These are phyloP conservation scores for Ottelia alismoides DNA, from an alignment of 106 monocot genomes.

Conservation along the genomic window DNA sequence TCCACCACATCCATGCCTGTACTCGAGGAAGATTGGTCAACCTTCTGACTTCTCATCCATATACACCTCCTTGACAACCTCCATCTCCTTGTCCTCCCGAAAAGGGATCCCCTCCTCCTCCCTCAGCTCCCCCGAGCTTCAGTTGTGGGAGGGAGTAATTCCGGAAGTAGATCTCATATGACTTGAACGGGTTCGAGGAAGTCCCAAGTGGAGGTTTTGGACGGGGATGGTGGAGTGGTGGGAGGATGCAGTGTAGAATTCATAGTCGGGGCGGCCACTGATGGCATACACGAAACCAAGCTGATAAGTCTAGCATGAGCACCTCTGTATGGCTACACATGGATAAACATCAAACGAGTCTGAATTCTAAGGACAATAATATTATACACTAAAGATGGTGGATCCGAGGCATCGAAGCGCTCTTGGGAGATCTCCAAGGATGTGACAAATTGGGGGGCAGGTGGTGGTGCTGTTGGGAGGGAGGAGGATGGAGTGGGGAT, in stretches of 20 bases:
- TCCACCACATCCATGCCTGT: constrained; percentile 35
- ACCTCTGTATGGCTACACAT: too few relatives aligned
- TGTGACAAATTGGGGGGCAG: too few relatives aligned
- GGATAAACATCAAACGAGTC: too few relatives aligned
- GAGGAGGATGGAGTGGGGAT: too few relatives aligned
- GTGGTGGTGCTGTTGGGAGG: too few relatives aligned
- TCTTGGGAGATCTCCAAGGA: too few relatives aligned
- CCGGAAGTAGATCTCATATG: constrained; percentile 28
- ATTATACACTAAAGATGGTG: too few relatives aligned
- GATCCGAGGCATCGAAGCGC: too few relatives aligned
- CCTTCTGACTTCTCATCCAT: constrained; percentile 33
- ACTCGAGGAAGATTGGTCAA: constrained; percentile 17
- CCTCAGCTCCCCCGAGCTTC: constrained; percentile 70
- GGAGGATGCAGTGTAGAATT: constrained; percentile 14
- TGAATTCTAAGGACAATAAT: too few relatives aligned
- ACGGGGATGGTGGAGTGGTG: constrained; percentile 68
- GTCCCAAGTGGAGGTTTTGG: constrained; percentile 57
- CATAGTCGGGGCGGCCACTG: neutral
- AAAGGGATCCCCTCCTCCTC: constrained; percentile 96
- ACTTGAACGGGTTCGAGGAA: constrained; percentile 71
- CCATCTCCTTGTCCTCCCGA: constrained; percentile 55
- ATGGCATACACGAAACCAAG: too few relatives aligned
- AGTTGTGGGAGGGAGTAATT: constrained; percentile 53
- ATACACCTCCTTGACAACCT: constrained; percentile 65
- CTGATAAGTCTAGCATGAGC: too few relatives aligned